Conservation (phyloP, 1,139 yeast genomes). For the Hansenula sp. region DNA sequence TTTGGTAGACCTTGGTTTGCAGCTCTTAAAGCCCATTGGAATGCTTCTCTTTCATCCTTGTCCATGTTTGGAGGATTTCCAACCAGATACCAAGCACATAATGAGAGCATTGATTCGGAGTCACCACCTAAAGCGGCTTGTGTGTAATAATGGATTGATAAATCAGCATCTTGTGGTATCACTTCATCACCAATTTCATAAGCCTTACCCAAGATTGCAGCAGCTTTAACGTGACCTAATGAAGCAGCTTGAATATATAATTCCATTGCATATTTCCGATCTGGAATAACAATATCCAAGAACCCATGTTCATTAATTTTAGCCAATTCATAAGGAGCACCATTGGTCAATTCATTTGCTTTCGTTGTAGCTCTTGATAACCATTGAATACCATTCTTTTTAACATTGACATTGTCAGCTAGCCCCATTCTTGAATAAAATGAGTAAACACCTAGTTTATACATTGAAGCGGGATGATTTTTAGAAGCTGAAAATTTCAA, state of each 20-base stretch:
- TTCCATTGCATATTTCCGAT: conserved; percentile 79
- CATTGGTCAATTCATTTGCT: conserved; percentile 81
- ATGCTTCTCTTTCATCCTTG: conserved; percentile 81
- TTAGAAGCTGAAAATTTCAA: conserved; percentile 84
- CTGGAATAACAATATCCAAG: conserved; percentile 81
- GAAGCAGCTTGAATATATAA: conserved; percentile 88
- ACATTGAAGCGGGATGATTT: conserved; percentile 95
- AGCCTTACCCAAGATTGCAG: conserved; percentile 73
- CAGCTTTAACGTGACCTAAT: conserved; percentile 78
- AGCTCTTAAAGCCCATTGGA: conserved; percentile 90
- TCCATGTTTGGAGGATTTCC: conserved; percentile 84
- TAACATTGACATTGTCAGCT: conserved; percentile 60
- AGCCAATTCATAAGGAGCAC: conserved; percentile 92
- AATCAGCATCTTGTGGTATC: conserved; percentile 77
- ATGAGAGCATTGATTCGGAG: conserved; percentile 83
- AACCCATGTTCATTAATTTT: conserved; percentile 82
- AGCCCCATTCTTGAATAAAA: conserved; percentile 85
- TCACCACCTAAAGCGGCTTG: conserved; percentile 89
- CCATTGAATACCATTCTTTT: conserved; percentile 92
- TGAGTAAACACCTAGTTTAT: conserved; percentile 82
- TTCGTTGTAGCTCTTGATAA: conserved; percentile 78
- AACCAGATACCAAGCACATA: conserved; percentile 95
- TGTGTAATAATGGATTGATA: conserved; percentile 90
- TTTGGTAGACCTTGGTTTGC: conserved; percentile 71
- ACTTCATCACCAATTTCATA: conserved; percentile 79